Base-by-base conservation (phyloP, 2,329 filamentous ascomycete species). In the Penicillium paneum region DNA sequence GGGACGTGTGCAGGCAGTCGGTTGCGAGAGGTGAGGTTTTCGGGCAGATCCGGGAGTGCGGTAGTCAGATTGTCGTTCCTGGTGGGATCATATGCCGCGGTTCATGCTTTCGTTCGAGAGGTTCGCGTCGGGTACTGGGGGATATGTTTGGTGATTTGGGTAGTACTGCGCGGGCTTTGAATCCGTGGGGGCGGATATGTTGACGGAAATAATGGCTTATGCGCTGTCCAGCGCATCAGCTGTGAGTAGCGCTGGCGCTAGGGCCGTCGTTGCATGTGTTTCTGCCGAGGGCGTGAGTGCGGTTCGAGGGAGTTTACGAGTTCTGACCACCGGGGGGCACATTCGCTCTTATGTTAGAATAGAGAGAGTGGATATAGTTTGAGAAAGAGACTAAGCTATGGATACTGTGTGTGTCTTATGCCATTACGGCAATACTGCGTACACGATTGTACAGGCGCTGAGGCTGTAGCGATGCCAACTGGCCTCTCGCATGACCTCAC, bases 401-500 rank as follows among this genome's bases (percentile, higher is more conserved):
- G 41, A 51, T 51, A 51, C 49, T 21, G 13, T 43, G 13, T 43
- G 21, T 40, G 35, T 40, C 28, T 21, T 38, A 8, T 46, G 32
- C 32, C 10, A 36, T 40, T 49, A 49, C 46, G 28, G 46, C 45
- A 47, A 43, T 44, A 44, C 42, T 44, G 32, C n/a, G 32, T 47
- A 38, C 24, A 39, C 34, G 15, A 26, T 21, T 43, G 32, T 24
- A 44, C 34, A 45, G 29, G 8, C 26, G 26, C 31, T 49, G 46
- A 49, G 26, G 46, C 41, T 24, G 5, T 24, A 24, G 19, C 12
- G 24, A 24, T 42, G 49, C 49, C 49, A 51, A 35, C 31, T 51
- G 49, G 40, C 40, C 32, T 51, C 21, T 24, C 21, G 21, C 10
- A 52, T 52, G 49, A 52, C 49, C 49, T 52, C 49, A 52, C 42